phyloP scores from a whole-genome alignment of 1,139 yeast genomes.

The Wickerhamomyces sp. region DNA sequence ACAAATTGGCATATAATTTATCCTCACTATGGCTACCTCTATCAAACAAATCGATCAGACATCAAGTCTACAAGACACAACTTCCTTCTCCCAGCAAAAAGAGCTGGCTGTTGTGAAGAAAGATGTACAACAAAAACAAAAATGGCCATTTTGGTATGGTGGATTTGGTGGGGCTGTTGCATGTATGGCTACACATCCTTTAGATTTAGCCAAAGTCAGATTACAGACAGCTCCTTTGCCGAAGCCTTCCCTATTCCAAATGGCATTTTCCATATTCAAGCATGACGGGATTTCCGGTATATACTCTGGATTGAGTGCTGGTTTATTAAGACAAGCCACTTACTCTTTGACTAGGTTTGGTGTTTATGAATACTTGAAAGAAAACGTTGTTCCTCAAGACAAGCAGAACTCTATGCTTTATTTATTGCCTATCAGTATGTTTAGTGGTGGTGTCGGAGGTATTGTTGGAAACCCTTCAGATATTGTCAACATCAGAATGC shows the following conservation, averaged over 20 bases:
- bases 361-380: conserved; percentile 72
- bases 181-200: conserved; percentile 61
- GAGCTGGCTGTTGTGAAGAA: neutral
- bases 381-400: conserved; percentile 36
- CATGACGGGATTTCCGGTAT: conserved; percentile 66
- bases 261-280: conserved; percentile 55
- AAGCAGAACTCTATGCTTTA: conserved; percentile 27
- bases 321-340: conserved; percentile 80
- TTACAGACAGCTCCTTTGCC: conserved; percentile 69
- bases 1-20: too few species aligned
- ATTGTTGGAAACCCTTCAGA: conserved; percentile 86
- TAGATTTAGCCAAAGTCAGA: conserved; percentile 81
- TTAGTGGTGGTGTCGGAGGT: conserved; percentile 82
- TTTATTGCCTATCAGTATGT: conserved; percentile 74
- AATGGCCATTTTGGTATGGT: conserved; percentile 53
- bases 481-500: conserved; percentile 87
- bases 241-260: conserved; percentile 55
- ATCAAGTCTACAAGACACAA: neutral
- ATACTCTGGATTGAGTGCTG: conserved; percentile 79
- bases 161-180: conserved; percentile 69
- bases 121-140: conserved; percentile 9
- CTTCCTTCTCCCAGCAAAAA: too few species aligned
- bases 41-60: neutral
- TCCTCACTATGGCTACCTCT: too few species aligned
- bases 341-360: conserved; percentile 87